These are phyloP conservation scores for Eucalyptus viminalis DNA, from an alignment of 345 rosid species.

Conservation along the genomic window DNA sequence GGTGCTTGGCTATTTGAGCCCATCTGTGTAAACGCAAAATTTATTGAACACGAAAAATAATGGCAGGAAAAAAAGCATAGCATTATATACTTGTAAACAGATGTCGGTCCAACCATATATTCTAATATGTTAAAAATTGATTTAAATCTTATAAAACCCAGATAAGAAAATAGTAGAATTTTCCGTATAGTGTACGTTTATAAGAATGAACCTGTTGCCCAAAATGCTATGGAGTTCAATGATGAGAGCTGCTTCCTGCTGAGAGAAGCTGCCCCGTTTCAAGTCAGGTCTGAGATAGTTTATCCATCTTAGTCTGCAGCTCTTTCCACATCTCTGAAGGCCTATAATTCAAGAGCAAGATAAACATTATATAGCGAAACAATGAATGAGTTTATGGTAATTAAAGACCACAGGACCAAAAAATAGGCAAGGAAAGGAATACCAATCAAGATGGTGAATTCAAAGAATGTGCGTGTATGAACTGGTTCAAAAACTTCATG, in stretches of 20 bases:
- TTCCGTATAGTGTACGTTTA: background rate
- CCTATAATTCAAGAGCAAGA: constrained; percentile 26
- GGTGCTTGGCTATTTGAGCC: constrained; percentile 85
- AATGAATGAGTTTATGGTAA: background rate
- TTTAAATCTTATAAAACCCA: background rate
- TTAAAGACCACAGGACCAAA: background rate
- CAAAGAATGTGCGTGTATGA: background rate
- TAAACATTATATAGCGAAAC: background rate
- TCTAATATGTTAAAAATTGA: background rate
- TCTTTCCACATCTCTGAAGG: constrained; percentile 92
- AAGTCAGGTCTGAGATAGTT: constrained; percentile 90
- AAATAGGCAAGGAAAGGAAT: background rate
- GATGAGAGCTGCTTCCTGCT: constrained; percentile 88
- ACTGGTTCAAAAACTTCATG: background rate
- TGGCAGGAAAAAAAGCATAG: background rate
- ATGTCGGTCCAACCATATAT: background rate
- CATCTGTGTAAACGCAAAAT: constrained; percentile 23
- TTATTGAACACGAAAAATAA: background rate
- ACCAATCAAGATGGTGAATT: background rate
- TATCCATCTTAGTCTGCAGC: constrained; percentile 97
- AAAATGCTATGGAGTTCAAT: constrained; percentile 89
- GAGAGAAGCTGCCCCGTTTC: constrained; percentile 94
- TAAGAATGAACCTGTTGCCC: constrained; percentile 62
- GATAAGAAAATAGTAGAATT: background rate
- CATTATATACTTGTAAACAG: background rate